These are phyloP conservation scores for Cunninghamia lanceolata DNA, from an alignment of 75 land plant species.

Conservation along the genomic window DNA sequence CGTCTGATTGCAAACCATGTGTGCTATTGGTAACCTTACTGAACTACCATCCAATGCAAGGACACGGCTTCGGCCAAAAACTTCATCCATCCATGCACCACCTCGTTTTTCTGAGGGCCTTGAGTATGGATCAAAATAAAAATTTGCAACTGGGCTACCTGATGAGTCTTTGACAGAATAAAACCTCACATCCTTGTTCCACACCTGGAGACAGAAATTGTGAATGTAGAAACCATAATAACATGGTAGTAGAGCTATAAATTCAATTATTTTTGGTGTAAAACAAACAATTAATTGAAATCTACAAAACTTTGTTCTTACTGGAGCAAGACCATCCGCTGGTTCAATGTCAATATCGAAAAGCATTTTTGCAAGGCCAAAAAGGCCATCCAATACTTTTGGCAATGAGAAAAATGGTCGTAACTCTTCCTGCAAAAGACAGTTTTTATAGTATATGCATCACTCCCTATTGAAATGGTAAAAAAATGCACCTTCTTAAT, in stretches of 20 bases:
- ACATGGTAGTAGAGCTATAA: neutral
- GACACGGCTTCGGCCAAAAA: constrained; percentile 71
- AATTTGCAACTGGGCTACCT: constrained; percentile 68
- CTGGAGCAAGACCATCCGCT: constrained; percentile 89
- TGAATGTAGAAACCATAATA: neutral
- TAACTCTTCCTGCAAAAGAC: constrained; percentile 68
- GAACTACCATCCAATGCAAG: constrained; percentile 59
- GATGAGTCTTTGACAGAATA: constrained; percentile 72
- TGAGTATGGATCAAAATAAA: constrained; percentile 94
- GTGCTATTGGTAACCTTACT: constrained; percentile 81
- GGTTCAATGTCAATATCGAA: constrained; percentile 74
- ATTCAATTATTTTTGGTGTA: neutral
- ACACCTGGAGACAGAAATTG: constrained; percentile 50
- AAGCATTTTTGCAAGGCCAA: constrained; percentile 70
- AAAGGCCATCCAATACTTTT: constrained; percentile 84
- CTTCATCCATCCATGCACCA: constrained; percentile 98
- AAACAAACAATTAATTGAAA: neutral
- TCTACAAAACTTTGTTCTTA: constrained; percentile 17
- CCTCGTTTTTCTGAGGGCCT: constrained; percentile 94
- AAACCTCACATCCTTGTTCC: constrained; percentile 79
- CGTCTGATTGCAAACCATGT: constrained; percentile 93
- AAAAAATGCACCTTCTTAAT: neutral
- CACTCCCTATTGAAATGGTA: neutral
- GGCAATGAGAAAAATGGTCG: constrained; percentile 91
- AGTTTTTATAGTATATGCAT: neutral